A percentile compares a stretch with the other conserved stretches of the same genome.
phyloP scores from a whole-genome alignment of 768 basidiomycete species.

The Leucogyrophana mollusca region DNA sequence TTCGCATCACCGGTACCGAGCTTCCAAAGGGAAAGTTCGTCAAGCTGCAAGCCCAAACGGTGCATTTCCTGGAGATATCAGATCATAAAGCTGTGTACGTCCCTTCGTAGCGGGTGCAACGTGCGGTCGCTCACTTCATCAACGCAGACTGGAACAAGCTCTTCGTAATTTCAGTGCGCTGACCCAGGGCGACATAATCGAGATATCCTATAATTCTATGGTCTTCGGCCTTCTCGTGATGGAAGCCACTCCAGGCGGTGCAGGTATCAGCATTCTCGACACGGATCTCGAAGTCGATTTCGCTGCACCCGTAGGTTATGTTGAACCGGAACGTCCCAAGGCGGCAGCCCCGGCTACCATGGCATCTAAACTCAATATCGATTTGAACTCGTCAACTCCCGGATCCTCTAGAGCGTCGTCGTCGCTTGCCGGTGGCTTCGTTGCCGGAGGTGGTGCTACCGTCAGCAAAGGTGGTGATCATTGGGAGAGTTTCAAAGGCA shows the following conservation, averaged over 20 bases:
- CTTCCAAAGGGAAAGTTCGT: constrained; percentile 93
- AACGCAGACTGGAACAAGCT: constrained; percentile 83
- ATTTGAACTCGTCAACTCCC: constrained; percentile 82
- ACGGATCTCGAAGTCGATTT: constrained; percentile 99
- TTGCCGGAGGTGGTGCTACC: constrained; percentile 44
- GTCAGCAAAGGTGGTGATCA: constrained; percentile 78
- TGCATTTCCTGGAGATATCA: constrained; percentile 94
- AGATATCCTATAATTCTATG: constrained; percentile 96
- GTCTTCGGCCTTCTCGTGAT: constrained; percentile 94
- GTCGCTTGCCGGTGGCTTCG: constrained; percentile 67
- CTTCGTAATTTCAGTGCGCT: constrained; percentile 90
- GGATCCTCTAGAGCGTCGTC: constrained; percentile 83
- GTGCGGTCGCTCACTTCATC: neutral
- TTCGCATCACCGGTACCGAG: constrained; percentile 86
- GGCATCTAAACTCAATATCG: constrained; percentile 96
- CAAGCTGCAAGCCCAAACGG: constrained; percentile 94
- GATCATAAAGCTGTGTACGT: constrained; percentile 97
- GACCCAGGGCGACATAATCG: constrained; percentile 95
- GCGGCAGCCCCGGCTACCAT: constrained; percentile 83
- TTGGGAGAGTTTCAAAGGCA: constrained; percentile 97
- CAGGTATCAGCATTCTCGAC: constrained; percentile 87
- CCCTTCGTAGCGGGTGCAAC: neutral
- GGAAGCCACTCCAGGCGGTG: constrained; percentile 85
- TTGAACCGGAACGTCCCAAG: constrained; percentile 88
- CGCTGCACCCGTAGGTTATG: constrained; percentile 88